Base-by-base conservation (phyloP, 2,329 filamentous ascomycete species). In the Massarina eburnea region DNA sequence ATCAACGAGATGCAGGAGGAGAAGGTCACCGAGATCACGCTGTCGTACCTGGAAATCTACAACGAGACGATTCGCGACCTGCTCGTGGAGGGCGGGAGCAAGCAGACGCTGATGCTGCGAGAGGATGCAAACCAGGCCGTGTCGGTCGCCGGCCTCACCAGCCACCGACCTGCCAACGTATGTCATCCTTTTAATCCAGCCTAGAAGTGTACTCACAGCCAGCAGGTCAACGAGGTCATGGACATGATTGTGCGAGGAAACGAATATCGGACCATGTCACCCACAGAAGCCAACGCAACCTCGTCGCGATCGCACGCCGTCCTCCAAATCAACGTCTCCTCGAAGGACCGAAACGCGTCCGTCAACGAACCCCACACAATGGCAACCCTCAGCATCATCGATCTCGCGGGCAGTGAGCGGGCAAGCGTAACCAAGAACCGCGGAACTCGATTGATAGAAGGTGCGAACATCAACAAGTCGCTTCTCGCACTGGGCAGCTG, bases 391-490 rank as follows among this genome's bases (percentile, higher is more conserved):
- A 97, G 92, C 67, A 97, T 99, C 62, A 99, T 99, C 68, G 94
- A 99, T 75, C 76, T 99, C 59, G 94, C 94, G 4, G 94, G 94
- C 41, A 97, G 91, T 55, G 94, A 99, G 72, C 84, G 94, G 59
- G 94, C 94, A 1, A 96, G 91, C 46, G 94, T 91, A 19, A 99
- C 94, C 17, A 96, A 96, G 75, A 99, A 99, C 70, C 80, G 94
- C 43, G 94, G 94, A 45, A 92, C 96, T 67, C 81, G 94, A 29
- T 76, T 99, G 29, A 79, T 91, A 12, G 94, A 99, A 71, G 94
- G 94, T 53, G 94, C 94, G 61, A 99, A 99, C 72, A 99, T 99
- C 81, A 99, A 99, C 82, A 96, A 97, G 67, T 99, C 94, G 1
- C 79, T 99, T 2, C 83, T 99, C 14, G 92, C 94, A 0, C 76